Base-by-base conservation (phyloP, 805 yeast species). In the Priceomyces melissophilus region DNA sequence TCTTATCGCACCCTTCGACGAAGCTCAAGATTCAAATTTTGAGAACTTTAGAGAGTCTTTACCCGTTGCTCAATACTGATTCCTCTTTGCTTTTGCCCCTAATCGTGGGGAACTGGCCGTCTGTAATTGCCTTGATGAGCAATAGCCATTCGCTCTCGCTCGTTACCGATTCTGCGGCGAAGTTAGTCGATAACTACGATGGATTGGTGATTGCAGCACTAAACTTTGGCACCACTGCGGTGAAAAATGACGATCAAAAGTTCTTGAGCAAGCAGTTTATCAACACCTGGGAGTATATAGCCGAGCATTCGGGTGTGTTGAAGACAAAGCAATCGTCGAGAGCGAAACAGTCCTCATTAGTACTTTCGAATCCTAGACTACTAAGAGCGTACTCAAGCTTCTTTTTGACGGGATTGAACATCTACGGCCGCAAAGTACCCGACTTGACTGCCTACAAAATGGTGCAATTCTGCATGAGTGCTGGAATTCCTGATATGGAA, bases 1-100 rank as follows among this genome's bases (percentile, higher is more conserved):
- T 78, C 27, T 61, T 87, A 29, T 79, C 87, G 2, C 93, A 86
- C 50, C 76, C 78, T 1, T 82, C 95, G 0, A 58, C 72, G 2
- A 61, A 71, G 2, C 58, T 91, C 25, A 73, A 78, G 32, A 55
- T 75, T 3, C 82, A 79, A 44, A 72, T 88, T 4, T 57, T 90
- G 40, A 66, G 61, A 26, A 70, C 86, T 0, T 42, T 69, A 16
- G 50, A 40, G 8, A 45, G 49, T 10, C 50, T 61, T 8, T 67
- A 66, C 46, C 64, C 67, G 10, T 37, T 68, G 13, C 51, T 69
- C 42, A 37, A 60, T 30, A 51, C 65, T 2, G 57, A 67, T 42
- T 62, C 65, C 44, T 41, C 48, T 4, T 45, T 59, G 34, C 42
- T 64, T 7, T 44, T 65, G 43, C 71, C 72, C 1, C 28, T 68